phyloP scores from a whole-genome alignment of 345 rosid species.

The Litchi chinensis region DNA sequence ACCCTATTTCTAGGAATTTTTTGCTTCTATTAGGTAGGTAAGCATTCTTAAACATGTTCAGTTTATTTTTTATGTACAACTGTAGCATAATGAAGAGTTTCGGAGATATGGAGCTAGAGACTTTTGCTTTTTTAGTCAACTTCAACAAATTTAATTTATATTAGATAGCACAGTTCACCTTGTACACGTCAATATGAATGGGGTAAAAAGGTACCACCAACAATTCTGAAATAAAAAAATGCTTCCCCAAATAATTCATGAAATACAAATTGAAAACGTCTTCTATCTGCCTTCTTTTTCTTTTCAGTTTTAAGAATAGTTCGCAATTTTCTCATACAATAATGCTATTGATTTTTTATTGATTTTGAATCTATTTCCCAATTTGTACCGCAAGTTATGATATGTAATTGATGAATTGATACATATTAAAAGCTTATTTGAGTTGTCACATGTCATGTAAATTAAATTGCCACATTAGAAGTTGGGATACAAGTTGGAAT shows the following conservation, averaged over 20 bases:
- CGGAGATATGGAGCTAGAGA: no score
- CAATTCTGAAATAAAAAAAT: no score
- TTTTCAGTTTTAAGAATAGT: no score
- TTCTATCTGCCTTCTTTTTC: not conserved
- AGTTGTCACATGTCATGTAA: not conserved
- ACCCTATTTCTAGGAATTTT: not conserved
- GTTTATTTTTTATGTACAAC: not conserved
- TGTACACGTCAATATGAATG: not conserved
- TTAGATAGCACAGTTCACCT: not conserved
- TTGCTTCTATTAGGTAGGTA: not conserved
- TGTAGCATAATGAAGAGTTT: not conserved
- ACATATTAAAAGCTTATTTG: no score
- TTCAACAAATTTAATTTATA: not conserved
- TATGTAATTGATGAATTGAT: not conserved
- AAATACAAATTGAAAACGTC: not conserved
- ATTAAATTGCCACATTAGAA: not conserved
- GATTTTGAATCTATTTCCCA: not conserved
- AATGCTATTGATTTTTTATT: not conserved
- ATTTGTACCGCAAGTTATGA: not conserved
- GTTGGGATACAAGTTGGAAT: not conserved
- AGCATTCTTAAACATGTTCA: not conserved
- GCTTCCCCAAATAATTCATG: not conserved
- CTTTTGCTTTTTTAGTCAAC: not conserved
- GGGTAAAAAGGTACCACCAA: not conserved
- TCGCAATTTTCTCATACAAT: not conserved